These are phyloP conservation scores for Prunus padus DNA, from an alignment of 306 rosid genomes.

Conservation along the genomic window DNA sequence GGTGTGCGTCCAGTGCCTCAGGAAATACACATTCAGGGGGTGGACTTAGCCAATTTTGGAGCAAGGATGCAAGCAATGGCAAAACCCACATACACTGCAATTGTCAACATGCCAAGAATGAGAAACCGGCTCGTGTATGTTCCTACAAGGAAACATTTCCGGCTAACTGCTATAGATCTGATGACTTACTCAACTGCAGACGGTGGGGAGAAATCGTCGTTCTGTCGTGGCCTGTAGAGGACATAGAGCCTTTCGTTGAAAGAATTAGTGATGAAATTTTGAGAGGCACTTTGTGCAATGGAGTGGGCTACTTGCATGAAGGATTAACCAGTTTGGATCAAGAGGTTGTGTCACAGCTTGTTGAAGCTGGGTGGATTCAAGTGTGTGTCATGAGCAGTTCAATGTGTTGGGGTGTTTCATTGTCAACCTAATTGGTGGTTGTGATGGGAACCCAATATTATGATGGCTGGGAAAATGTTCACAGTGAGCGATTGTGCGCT, in stretches of 20 bases:
- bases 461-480: slow-evolving; percentile 81
- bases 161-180: slow-evolving; percentile 67
- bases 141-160: slow-evolving; percentile 79
- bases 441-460: slow-evolving; percentile 91
- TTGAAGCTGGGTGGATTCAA: slow-evolving; percentile 79
- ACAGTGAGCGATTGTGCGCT: slow-evolving; percentile 33
- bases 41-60: slow-evolving; percentile 76
- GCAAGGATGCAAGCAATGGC: slow-evolving; percentile 96
- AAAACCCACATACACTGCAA: slow-evolving; percentile 72
- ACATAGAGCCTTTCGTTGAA: slow-evolving; percentile 52
- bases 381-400: slow-evolving; percentile 86
- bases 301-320: slow-evolving; percentile 91
- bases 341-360: slow-evolving; percentile 60
- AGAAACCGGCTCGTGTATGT: slow-evolving; percentile 82
- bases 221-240: slow-evolving; percentile 47
- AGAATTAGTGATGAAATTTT: slow-evolving; percentile 67
- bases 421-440: slow-evolving; percentile 84
- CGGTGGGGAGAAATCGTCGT: slow-evolving; percentile 51
- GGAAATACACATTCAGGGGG: slow-evolving; percentile 80
- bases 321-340: slow-evolving; percentile 64
- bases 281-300: slow-evolving; percentile 63
- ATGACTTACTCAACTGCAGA: slow-evolving; percentile 67
- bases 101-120: slow-evolving; percentile 69
- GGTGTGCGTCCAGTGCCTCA: slow-evolving; percentile 86
- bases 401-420: slow-evolving; percentile 77